These are phyloP conservation scores for Ogataea hybrid DNA, from an alignment of 1,139 yeast genomes.

Conservation along the genomic window DNA sequence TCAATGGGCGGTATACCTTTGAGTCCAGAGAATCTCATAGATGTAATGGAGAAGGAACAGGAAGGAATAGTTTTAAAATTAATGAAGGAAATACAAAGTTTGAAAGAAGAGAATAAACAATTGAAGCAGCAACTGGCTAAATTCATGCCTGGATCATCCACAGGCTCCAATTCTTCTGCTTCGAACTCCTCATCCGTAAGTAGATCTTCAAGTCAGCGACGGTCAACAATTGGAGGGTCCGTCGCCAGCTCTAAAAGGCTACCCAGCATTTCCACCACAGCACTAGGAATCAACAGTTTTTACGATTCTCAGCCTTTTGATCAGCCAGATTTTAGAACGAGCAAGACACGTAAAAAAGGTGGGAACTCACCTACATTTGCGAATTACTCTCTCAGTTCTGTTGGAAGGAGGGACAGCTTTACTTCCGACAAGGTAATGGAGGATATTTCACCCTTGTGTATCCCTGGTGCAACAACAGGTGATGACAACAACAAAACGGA, in stretches of 20 bases:
- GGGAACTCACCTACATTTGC: slow-evolving; percentile 21
- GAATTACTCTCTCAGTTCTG: slow-evolving; percentile 19
- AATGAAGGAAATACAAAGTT: slow-evolving; percentile 51
- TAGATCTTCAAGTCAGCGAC: slow-evolving; percentile 24
- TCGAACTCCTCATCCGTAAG: slow-evolving; percentile 20
- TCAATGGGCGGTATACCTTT: slow-evolving; percentile 17
- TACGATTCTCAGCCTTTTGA: slow-evolving; percentile 6
- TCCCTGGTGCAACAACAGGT: too few species aligned
- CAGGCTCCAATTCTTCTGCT: slow-evolving; percentile 13
- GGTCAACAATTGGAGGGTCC: slow-evolving; percentile 23
- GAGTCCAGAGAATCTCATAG: slow-evolving; percentile 36
- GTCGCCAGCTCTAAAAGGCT: slow-evolving; percentile 18
- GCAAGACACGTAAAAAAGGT: slow-evolving; percentile 22
- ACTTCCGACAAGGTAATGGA: too few species aligned
- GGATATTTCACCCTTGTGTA: too few species aligned
- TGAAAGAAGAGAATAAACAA: slow-evolving; percentile 50
- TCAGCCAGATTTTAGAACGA: slow-evolving; percentile 14
- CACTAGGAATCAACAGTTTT: slow-evolving; percentile 2
- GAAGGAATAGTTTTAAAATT: slow-evolving; percentile 62
- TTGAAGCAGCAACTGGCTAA: slow-evolving; percentile 31
- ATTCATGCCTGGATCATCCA: slow-evolving; percentile 12
- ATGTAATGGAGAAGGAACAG: slow-evolving; percentile 67
- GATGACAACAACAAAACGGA: slow-evolving; percentile 2
- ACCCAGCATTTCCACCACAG: slow-evolving; percentile 17
- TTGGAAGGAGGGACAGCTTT: slow-evolving; percentile 11